A percentile compares a stretch with the other conserved stretches of the same genome.
Evolutionary conservation across 2,329 filamentous ascomycete species (phyloP).

Genomic region (Sclerotinia nivalis): DNA sequence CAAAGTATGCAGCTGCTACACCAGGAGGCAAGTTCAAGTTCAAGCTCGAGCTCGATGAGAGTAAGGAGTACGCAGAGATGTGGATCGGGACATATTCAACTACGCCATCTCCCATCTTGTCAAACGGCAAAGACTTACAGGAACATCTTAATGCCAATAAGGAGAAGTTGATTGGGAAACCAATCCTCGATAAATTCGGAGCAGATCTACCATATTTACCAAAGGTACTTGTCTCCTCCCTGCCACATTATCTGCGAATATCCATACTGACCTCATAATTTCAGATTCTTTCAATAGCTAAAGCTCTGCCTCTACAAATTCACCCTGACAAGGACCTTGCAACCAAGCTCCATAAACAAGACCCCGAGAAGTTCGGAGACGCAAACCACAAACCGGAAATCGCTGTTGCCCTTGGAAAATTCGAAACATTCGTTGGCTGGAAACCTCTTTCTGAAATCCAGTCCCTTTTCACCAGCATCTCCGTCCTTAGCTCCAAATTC

Average conservation of each 20-base stretch:
- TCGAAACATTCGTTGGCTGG: constrained; percentile 76
- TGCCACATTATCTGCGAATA: constrained; percentile 20
- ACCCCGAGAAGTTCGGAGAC: constrained; percentile 68
- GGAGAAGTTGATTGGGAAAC: constrained; percentile 62
- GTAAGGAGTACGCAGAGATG: constrained; percentile 60
- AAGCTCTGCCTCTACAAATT: constrained; percentile 73
- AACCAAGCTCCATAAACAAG: constrained; percentile 59
- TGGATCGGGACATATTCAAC: constrained; percentile 66
- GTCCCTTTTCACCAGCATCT: constrained; percentile 49
- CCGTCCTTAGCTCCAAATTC: constrained; percentile 31
- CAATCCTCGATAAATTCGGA: constrained; percentile 61
- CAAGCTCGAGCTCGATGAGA: constrained; percentile 63
- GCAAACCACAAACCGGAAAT: constrained; percentile 78
- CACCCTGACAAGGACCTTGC: constrained; percentile 72
- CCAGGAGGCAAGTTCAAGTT: constrained; percentile 63
- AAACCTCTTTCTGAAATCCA: constrained; percentile 64
- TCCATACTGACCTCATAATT: not conserved
- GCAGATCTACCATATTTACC: constrained; percentile 70
- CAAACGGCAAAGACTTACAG: constrained; percentile 63
- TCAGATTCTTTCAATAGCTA: constrained; percentile 69
- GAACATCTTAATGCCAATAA: constrained; percentile 63
- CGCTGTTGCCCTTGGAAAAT: constrained; percentile 67
- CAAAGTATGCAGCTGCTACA: constrained; percentile 63
- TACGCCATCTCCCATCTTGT: constrained; percentile 63
- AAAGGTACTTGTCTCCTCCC: constrained; percentile 50